Conservation (phyloP, 2,329 filamentous ascomycete species). For the Pyrenophora seminiperda region DNA sequence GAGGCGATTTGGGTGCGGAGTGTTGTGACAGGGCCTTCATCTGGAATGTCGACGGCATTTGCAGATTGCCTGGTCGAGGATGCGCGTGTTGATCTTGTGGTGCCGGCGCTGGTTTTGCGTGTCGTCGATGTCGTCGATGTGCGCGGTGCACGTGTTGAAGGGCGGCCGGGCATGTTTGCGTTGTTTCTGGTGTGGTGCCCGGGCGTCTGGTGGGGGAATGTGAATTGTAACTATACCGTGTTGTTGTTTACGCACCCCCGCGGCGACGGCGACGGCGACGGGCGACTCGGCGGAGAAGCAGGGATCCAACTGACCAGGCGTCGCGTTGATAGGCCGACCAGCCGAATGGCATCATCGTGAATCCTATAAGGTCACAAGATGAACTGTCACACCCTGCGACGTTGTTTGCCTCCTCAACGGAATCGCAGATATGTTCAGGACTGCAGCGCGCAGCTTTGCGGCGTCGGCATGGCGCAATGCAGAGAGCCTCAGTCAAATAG, state of each 20-base stretch:
- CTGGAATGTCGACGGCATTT: conserved; percentile 59
- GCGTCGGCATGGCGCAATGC: conserved; percentile 63
- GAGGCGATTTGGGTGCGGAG: conserved; percentile 74
- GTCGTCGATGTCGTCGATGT: conserved; percentile 45
- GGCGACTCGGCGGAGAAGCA: conserved; percentile 13
- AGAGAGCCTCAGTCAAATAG: conserved; percentile 53
- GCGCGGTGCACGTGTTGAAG: conserved; percentile 50
- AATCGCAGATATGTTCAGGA: conserved; percentile 66
- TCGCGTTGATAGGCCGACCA: conserved; percentile 24
- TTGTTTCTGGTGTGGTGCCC: conserved; percentile 12
- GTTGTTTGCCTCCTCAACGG: conserved; percentile 1
- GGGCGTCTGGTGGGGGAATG: conserved; percentile 14
- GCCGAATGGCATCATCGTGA: conserved; percentile 21
- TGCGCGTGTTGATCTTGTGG: conserved; percentile 53
- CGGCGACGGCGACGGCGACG: conserved; percentile 10
- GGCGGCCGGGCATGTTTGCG: conserved; percentile 53
- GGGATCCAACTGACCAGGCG: conserved; percentile 9
- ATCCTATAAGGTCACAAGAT: neutral
- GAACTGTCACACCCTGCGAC: conserved; percentile 1
- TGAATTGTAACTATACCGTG: conserved; percentile 10
- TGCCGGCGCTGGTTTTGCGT: conserved; percentile 45
- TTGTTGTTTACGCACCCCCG: conserved; percentile 21
- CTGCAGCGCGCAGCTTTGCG: conserved; percentile 69
- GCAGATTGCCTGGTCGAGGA: conserved; percentile 51
- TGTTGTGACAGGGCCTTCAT: conserved; percentile 71